A percentile compares a stretch with the other conserved stretches of the same genome.
phyloP scores from a whole-genome alignment of 148 eudicot species.

The Amaranthus palmeri region DNA sequence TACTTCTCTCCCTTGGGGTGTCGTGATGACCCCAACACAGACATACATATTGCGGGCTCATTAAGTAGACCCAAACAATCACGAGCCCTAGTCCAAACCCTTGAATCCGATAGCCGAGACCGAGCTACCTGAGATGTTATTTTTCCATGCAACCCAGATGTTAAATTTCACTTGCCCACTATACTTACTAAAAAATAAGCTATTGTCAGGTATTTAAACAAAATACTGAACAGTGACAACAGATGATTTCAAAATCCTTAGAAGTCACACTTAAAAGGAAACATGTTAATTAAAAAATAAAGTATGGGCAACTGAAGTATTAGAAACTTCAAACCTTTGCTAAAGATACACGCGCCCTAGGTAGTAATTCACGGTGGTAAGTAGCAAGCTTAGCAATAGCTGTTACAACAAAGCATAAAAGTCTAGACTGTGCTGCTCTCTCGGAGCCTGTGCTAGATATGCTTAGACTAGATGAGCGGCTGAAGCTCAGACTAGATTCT shows the following conservation, averaged over 20 bases:
- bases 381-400: slow-evolving; percentile 98
- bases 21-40: slow-evolving; percentile 77
- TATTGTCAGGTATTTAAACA: background rate
- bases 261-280: too few species aligned
- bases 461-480: slow-evolving; percentile 40
- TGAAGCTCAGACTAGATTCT: slow-evolving; percentile 47
- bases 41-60: slow-evolving; percentile 85
- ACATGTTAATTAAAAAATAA: background rate
- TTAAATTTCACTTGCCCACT: slow-evolving; percentile 9
- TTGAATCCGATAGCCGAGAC: slow-evolving; percentile 71
- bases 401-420: slow-evolving; percentile 91
- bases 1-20: slow-evolving; percentile 41
- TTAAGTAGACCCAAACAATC: slow-evolving; percentile 90
- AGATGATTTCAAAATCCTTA: background rate
- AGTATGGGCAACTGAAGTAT: too few species aligned
- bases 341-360: slow-evolving; percentile 91
- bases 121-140: slow-evolving; percentile 71
- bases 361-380: slow-evolving; percentile 82
- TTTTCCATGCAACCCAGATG: slow-evolving; percentile 2
- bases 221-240: slow-evolving; percentile 4
- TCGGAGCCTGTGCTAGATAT: slow-evolving; percentile 41
- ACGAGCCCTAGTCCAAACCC: slow-evolving; percentile 87
- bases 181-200: background rate
- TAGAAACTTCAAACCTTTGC: slow-evolving; percentile 43
- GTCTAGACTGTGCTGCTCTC: slow-evolving; percentile 76